Conservation (phyloP, 2,329 filamentous ascomycete species). For the Neobulgaria alba region DNA sequence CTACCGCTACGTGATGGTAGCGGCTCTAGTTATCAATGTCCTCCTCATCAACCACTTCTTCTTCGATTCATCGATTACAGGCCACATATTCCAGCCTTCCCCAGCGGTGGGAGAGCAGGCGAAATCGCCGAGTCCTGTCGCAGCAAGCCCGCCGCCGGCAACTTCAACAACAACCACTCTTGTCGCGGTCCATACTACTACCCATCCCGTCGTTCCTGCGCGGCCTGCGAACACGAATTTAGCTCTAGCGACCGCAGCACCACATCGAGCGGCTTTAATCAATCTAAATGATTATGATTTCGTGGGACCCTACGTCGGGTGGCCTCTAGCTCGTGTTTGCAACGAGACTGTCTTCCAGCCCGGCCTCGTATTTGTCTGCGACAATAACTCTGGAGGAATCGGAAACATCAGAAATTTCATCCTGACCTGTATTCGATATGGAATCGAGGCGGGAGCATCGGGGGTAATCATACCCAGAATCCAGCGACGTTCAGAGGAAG, state of each 20-base stretch:
- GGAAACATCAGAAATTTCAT: conserved; percentile 44
- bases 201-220: not conserved
- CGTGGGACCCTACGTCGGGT: conserved; percentile 30
- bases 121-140: not conserved
- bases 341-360: conserved; percentile 34
- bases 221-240: not conserved
- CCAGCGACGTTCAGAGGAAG: conserved; percentile 33
- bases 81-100: conserved; percentile 3
- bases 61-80: conserved; percentile 13
- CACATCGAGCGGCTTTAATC: conserved; percentile 8
- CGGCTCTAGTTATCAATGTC: conserved; percentile 16
- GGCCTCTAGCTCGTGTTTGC: conserved; percentile 38
- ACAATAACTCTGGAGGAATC: conserved; percentile 43
- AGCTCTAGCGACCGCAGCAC: conserved; percentile 1
- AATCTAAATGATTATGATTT: conserved; percentile 28
- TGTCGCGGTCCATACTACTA: not conserved
- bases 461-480: conserved; percentile 39
- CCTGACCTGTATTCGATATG: conserved; percentile 41
- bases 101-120: not conserved
- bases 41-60: conserved; percentile 21
- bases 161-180: not conserved
- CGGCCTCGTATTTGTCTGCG: conserved; percentile 39
- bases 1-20: conserved; percentile 19
- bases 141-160: not conserved
- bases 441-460: conserved; percentile 39